These are phyloP conservation scores for Trichoderma pleuroti DNA, from an alignment of 2,329 filamentous ascomycete genomes.

Conservation along the genomic window DNA sequence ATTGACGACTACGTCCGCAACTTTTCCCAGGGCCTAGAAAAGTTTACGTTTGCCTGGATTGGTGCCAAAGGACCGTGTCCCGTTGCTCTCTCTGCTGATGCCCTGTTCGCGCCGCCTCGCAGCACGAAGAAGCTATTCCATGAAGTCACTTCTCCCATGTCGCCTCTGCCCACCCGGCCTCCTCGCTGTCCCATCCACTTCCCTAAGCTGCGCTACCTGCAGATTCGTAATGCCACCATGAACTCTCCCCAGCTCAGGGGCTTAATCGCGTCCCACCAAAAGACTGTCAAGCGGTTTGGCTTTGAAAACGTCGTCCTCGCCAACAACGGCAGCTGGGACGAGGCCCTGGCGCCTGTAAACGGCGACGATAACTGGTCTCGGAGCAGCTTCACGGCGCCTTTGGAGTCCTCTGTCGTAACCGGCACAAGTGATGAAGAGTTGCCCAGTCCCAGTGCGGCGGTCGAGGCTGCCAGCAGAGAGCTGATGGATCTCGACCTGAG, in stretches of 20 bases:
- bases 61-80: constrained; percentile 73
- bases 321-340: constrained; percentile 71
- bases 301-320: constrained; percentile 72
- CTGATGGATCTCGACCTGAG: constrained; percentile 41
- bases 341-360: constrained; percentile 69
- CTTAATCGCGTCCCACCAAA: constrained; percentile 64
- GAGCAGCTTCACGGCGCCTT: constrained; percentile 29
- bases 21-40: constrained; percentile 64
- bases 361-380: constrained; percentile 40
- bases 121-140: constrained; percentile 57
- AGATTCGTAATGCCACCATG: constrained; percentile 69
- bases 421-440: constrained; percentile 38
- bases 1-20: constrained; percentile 75
- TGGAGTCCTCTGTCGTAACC: constrained; percentile 34
- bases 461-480: constrained; percentile 50
- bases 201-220: constrained; percentile 62
- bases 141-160: constrained; percentile 63
- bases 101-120: constrained; percentile 59
- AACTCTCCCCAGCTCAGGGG: constrained; percentile 66
- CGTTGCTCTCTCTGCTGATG: constrained; percentile 65
- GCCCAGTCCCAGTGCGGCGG: constrained; percentile 50
- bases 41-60: constrained; percentile 74
- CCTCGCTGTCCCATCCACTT: constrained; percentile 59
- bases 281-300: constrained; percentile 70
- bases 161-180: constrained; percentile 53